Percentiles rank a stretch among this genome's conserved stretches.
Evolutionary conservation across 352 stramenopile species (phyloP).

Genomic region (Pythium periplocum): DNA sequence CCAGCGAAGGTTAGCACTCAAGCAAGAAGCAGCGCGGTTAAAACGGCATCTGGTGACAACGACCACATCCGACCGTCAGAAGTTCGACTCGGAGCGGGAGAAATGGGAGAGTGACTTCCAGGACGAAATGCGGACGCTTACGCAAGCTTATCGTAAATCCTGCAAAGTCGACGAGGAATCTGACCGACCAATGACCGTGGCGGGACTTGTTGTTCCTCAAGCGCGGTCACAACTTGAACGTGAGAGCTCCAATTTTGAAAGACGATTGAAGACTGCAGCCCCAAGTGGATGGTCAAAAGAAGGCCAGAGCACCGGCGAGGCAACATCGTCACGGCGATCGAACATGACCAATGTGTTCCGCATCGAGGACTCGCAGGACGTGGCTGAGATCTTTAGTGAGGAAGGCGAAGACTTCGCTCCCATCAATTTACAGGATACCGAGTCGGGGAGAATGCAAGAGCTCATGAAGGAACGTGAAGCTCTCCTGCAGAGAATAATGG

Average conservation of each 20-base stretch:
- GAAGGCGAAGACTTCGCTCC: too few relatives aligned
- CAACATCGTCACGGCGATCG: too few relatives aligned
- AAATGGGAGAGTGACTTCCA: slow-evolving; percentile 47
- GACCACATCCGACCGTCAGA: slow-evolving; percentile 13
- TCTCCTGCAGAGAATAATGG: too few relatives aligned
- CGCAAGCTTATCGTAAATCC: slow-evolving; percentile 35
- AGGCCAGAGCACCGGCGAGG: too few relatives aligned
- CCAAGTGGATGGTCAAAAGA: slow-evolving; percentile 12
- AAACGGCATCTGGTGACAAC: slow-evolving; percentile 20
- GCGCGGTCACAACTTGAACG: slow-evolving; percentile 40
- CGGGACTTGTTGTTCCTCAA: slow-evolving; percentile 42
- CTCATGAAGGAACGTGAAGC: too few relatives aligned
- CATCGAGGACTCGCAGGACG: slow-evolving; percentile 32
- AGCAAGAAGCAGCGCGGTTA: slow-evolving; percentile 26
- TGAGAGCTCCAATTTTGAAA: slow-evolving; percentile 30
- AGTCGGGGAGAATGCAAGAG: too few relatives aligned
- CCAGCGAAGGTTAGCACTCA: slow-evolving; percentile 29
- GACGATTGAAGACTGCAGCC: slow-evolving; percentile 39
- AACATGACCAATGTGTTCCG: slow-evolving; percentile 12
- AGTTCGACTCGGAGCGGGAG: slow-evolving; percentile 30
- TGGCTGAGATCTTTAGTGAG: slow-evolving; percentile 20
- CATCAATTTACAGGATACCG: too few relatives aligned
- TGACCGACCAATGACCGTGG: slow-evolving; percentile 42
- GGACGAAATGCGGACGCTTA: slow-evolving; percentile 41
- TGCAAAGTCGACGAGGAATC: slow-evolving; percentile 3